A percentile compares a stretch with the other conserved stretches of the same genome.
phyloP scores from a whole-genome alignment of 2,329 filamentous ascomycete genomes.

The Pleochaeta shiraiana region DNA sequence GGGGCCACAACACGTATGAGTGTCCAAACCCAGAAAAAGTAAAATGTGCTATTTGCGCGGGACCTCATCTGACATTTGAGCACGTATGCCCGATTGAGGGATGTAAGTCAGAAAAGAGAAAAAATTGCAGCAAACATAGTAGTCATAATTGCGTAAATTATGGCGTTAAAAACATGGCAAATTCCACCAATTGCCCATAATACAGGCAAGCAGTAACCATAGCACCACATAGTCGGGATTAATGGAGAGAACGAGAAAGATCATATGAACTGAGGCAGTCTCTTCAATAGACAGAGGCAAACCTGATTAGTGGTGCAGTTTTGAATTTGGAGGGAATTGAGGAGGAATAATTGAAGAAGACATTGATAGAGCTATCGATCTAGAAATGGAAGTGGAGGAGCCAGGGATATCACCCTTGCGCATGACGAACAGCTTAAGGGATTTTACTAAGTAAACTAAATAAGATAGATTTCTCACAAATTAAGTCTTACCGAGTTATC shows the following conservation, averaged over 20 bases:
- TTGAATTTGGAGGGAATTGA: too few relatives aligned
- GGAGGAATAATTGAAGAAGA: too few relatives aligned
- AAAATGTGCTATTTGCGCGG: not conserved
- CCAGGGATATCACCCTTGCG: not conserved
- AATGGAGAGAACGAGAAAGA: not conserved
- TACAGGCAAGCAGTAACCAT: not conserved
- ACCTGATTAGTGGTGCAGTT: too few relatives aligned
- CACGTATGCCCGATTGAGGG: not conserved
- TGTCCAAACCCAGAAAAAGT: not conserved
- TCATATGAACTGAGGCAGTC: not conserved
- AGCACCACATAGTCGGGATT: not conserved
- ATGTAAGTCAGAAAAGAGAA: not conserved
- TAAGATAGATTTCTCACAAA: not conserved
- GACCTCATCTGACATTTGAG: not conserved
- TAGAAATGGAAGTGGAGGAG: too few relatives aligned
- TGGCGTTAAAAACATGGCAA: not conserved
- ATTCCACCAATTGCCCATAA: not conserved
- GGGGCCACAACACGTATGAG: not conserved
- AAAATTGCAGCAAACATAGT: not conserved
- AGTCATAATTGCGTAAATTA: not conserved
- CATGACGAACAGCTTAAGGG: not conserved
- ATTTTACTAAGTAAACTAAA: not conserved
- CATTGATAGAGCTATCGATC: too few relatives aligned
- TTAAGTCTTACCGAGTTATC: not conserved
- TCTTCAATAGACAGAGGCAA: not conserved